phyloP scores from a whole-genome alignment of 148 eudicot genomes.

The Silene latifolia region DNA sequence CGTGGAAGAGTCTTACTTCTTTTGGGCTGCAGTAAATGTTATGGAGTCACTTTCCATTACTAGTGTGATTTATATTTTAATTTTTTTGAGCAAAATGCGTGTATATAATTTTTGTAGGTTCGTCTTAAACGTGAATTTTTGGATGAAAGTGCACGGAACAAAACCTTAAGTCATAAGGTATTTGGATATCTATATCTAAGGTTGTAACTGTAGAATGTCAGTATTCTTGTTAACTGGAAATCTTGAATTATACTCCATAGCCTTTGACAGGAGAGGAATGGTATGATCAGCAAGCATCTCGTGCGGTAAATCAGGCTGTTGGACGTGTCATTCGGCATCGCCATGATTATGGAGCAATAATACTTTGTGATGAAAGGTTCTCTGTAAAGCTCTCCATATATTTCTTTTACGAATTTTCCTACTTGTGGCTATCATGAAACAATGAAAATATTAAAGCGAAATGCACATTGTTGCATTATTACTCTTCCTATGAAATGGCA shows the following conservation, averaged over 20 bases:
- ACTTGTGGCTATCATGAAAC: not conserved
- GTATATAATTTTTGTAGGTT: slow-evolving; percentile 42
- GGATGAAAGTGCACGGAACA: slow-evolving; percentile 55
- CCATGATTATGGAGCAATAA: slow-evolving; percentile 94
- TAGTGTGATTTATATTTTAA: not conserved
- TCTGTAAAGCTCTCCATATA: not conserved
- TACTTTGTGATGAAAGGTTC: slow-evolving; percentile 97
- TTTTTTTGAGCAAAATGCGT: not conserved
- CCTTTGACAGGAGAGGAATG: slow-evolving; percentile 89
- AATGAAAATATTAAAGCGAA: slow-evolving; percentile 1
- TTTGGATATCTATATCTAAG: slow-evolving; percentile 19
- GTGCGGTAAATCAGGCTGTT: slow-evolving; percentile 99
- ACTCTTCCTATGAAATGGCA: not conserved
- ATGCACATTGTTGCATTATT: not conserved
- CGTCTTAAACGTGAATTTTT: slow-evolving; percentile 89
- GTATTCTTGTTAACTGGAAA: slow-evolving; percentile 18
- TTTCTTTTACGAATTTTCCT: not conserved
- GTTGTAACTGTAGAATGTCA: slow-evolving; percentile 23
- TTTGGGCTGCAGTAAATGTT: slow-evolving; percentile 1
- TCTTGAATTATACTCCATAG: slow-evolving; percentile 38
- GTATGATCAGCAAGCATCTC: slow-evolving; percentile 88
- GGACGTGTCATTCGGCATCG: slow-evolving; percentile 99
- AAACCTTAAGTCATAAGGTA: slow-evolving; percentile 38
- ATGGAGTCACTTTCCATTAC: not conserved
- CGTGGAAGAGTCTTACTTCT: not conserved